These are phyloP conservation scores for Tetradesmus obliquus DNA, from an alignment of 139 green algal genomes.

Conservation along the genomic window DNA sequence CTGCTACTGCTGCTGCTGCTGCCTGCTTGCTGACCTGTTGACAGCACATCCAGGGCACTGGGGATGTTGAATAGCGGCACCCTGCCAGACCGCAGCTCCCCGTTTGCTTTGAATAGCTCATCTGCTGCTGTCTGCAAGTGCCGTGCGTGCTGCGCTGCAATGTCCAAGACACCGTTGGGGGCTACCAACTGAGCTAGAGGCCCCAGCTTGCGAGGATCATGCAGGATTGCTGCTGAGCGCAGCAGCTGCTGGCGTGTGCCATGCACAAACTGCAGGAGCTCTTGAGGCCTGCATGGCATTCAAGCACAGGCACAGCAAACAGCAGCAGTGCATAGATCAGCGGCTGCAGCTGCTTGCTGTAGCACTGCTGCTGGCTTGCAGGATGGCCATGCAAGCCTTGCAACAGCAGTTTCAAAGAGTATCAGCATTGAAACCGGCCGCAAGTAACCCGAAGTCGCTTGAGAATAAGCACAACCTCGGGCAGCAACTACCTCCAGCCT, in stretches of 20 bases:
- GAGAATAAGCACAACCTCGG: not conserved
- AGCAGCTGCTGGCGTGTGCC: conserved; percentile 45
- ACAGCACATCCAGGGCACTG: conserved; percentile 40
- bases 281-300: conserved; percentile 15
- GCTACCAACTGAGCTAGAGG: not conserved
- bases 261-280: conserved; percentile 40
- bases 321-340: not conserved
- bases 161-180: conserved; percentile 19
- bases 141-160: conserved; percentile 29
- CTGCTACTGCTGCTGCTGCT: not conserved
- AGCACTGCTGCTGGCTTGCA: not conserved
- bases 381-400: not conserved
- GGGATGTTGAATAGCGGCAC: conserved; percentile 39
- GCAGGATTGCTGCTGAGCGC: conserved; percentile 20
- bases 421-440: not conserved
- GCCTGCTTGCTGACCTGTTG: conserved; percentile 13
- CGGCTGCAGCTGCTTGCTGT: not conserved
- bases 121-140: conserved; percentile 36
- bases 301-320: not conserved
- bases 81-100: not conserved
- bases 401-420: not conserved
- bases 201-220: conserved; percentile 45
- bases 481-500: not conserved
- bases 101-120: conserved; percentile 35
- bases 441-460: not conserved